A percentile compares a stretch with the other conserved stretches of the same genome.
phyloP scores from a whole-genome alignment of 1,284 basidiomycete genomes.

The Malassezia sympodialis region DNA sequence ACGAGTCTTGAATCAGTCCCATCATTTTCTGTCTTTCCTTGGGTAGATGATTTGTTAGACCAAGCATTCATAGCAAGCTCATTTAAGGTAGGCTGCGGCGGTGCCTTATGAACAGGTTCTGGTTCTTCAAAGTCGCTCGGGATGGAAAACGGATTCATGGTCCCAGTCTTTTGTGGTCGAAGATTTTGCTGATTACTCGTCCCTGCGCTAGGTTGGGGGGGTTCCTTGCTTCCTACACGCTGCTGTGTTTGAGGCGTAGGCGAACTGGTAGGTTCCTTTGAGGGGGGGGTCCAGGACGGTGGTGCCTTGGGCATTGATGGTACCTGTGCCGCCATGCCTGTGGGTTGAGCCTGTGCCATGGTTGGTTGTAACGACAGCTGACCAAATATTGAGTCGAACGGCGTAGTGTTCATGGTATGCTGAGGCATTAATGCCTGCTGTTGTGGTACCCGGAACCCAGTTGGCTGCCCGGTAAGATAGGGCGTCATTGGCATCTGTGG shows the following conservation, averaged over 20 bases:
- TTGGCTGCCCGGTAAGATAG: slow-evolving; percentile 22
- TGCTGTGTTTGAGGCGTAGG: neutral
- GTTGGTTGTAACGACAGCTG: slow-evolving; percentile 41
- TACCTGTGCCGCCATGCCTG: slow-evolving; percentile 50
- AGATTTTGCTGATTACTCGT: slow-evolving; percentile 48
- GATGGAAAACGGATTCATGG: slow-evolving; percentile 68
- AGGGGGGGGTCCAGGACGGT: neutral
- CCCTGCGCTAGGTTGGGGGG: neutral
- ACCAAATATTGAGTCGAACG: slow-evolving; percentile 17
- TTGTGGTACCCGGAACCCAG: slow-evolving; percentile 12
- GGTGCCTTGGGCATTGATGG: neutral
- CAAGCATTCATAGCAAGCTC: slow-evolving; percentile 58
- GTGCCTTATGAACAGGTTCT: slow-evolving; percentile 50
- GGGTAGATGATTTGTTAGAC: slow-evolving; percentile 7
- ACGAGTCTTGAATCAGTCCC: slow-evolving; percentile 8
- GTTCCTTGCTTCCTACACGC: neutral
- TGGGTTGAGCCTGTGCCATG: slow-evolving; percentile 38
- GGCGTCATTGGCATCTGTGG: slow-evolving; percentile 26
- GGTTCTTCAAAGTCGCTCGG: slow-evolving; percentile 55
- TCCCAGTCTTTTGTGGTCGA: slow-evolving; percentile 82
- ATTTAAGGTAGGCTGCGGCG: slow-evolving; percentile 67
- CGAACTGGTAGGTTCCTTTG: no score
- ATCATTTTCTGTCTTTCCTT: neutral
- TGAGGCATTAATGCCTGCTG: slow-evolving; percentile 19
- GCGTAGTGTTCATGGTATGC: slow-evolving; percentile 17